Base-by-base conservation (phyloP, 1,284 basidiomycete genomes). In the Cryptococcus sp. region DNA sequence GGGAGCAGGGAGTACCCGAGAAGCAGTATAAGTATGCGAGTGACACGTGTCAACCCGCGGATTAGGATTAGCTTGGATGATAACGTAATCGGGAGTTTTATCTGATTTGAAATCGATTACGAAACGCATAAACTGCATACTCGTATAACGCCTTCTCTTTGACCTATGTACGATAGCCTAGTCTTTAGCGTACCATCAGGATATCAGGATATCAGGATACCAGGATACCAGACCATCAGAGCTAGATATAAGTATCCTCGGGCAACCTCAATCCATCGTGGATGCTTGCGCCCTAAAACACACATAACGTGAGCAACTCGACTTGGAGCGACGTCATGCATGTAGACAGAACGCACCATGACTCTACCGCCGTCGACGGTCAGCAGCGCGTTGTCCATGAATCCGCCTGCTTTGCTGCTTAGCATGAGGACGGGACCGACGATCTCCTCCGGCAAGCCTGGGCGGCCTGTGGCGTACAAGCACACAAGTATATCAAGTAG, bases 351-450 rank as follows among this genome's bases (percentile, higher is more conserved):
- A 57, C 73, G 63, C 46, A 73, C 68, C 65, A 79, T 67, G 8
- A 71, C 52, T 22, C 76, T 61, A 6, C 78, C 78, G 5, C 78
- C 78, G 53, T 78, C 76, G 23, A 79, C 69, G 1, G 65, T 63
- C 47, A 78, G 61, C n/a, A 66, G 50, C 0, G 76, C 71, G 38
- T 73, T 73, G 61, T 75, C 68, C 62, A 74, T 73, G 62, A 71
- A 79, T 3, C 66, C 66, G 17, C 76, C 78, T 0, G 73, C 78
- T 19, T 60, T 58, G 51, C 66, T 69, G 16, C 66, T 66, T 27
- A 79, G 70, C 48, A 79, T 50, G 19, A 79, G 55, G 15, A 67
- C 67, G 6, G 76, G 76, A 8, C 76, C 76, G 39, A 73, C 70
- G 45, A 79, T 79, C 61, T 79, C 78, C 47, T 76, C 68, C 15